Conservation (phyloP, 2,329 filamentous ascomycete genomes). For the Penicillium sclerotiorum region DNA sequence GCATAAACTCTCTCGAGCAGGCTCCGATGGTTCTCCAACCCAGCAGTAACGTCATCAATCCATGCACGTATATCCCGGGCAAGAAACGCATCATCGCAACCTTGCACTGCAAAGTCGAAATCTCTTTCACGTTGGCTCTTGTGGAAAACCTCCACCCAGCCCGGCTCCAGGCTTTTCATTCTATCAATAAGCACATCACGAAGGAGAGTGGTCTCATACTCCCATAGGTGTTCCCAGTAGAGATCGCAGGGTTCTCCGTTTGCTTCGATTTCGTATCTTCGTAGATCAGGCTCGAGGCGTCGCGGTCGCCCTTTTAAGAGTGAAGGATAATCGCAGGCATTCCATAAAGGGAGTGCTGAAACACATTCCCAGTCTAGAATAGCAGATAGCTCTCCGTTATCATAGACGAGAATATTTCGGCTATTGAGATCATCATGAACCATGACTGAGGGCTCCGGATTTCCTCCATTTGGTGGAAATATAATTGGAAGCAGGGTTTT, state of each 20-base stretch:
- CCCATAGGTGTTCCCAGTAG: constrained; percentile 19
- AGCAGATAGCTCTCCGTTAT: constrained; percentile 14
- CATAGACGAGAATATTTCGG: constrained; percentile 19
- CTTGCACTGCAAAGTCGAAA: constrained; percentile 14
- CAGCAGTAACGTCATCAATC: constrained; percentile 37
- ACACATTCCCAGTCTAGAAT: constrained; percentile 25
- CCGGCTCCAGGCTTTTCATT: constrained; percentile 17
- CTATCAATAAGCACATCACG: constrained; percentile 16
- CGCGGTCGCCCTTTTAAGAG: constrained; percentile 10
- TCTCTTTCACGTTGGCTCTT: constrained; percentile 13
- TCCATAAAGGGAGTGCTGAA: constrained; percentile 21
- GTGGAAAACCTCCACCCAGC: constrained; percentile 10
- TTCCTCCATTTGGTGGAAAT: constrained; percentile 1
- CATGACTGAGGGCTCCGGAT: constrained; percentile 14
- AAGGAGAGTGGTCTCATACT: constrained; percentile 18
- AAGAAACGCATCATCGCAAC: constrained; percentile 10
- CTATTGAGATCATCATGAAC: constrained; percentile 17
- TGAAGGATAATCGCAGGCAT: constrained; percentile 12
- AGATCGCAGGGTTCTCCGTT: constrained; percentile 6
- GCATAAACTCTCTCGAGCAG: constrained; percentile 54
- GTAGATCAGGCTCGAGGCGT: constrained; percentile 6
- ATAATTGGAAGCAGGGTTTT: constrained; percentile 9
- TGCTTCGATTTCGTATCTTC: constrained; percentile 2
- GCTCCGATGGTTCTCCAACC: constrained; percentile 46
- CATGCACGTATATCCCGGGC: constrained; percentile 11